Percentiles rank a stretch among this genome's conserved stretches.
Evolutionary conservation across 2,329 filamentous ascomycete species (phyloP).

Genomic region (Cladophialophora psammophila): DNA sequence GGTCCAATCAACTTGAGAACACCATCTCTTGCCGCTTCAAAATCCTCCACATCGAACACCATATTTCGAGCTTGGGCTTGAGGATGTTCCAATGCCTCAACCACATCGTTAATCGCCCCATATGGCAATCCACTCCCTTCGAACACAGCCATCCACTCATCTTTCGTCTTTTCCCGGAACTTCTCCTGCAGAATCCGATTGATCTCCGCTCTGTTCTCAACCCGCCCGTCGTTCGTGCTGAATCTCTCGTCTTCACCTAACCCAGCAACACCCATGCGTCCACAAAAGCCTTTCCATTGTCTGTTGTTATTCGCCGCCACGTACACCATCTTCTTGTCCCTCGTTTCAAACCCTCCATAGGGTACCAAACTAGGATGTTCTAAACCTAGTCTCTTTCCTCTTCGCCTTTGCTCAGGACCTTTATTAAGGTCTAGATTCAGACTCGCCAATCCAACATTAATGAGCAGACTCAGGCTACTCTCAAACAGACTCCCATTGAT

Average conservation of each 20-base stretch:
- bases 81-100: constrained; percentile 38
- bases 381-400: constrained; percentile 36
- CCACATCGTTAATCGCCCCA: constrained; percentile 38
- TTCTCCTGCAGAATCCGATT: constrained; percentile 30
- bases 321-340: constrained; percentile 36
- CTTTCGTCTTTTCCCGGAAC: constrained; percentile 34
- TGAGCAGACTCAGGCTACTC: constrained; percentile 41
- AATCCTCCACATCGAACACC: constrained; percentile 35
- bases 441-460: constrained; percentile 39
- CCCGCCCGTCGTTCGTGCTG: constrained; percentile 37
- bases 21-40: constrained; percentile 37
- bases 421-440: constrained; percentile 37
- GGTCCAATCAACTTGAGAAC: constrained; percentile 37
- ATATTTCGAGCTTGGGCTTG: constrained; percentile 37
- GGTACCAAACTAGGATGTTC: constrained; percentile 38
- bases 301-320: constrained; percentile 39
- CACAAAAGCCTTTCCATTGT: constrained; percentile 39
- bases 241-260: constrained; percentile 32
- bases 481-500: constrained; percentile 39
- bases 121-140: constrained; percentile 40
- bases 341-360: constrained; percentile 37
- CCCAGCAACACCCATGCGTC: constrained; percentile 29
- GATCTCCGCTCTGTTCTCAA: constrained; percentile 37
- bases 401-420: constrained; percentile 28
- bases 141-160: constrained; percentile 35